Evolutionary conservation across 495 filamentous ascomycete species (phyloP), one percentile per base, ranked within the genome.

Genomic region (Penicillium roqueforti): DNA sequence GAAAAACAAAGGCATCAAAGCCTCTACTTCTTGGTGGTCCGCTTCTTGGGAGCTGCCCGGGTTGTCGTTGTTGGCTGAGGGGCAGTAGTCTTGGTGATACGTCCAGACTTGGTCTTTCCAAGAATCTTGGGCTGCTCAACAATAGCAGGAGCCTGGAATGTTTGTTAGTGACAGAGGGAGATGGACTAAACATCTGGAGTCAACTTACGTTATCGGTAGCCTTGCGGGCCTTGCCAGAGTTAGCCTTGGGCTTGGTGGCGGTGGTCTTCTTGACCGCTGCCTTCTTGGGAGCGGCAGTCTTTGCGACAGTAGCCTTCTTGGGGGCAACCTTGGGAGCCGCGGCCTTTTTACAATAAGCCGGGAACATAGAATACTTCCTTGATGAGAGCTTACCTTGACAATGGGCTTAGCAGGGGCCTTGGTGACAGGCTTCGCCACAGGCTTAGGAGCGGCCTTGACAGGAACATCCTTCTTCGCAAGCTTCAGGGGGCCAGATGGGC

Each of bases 401-500:
- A 70, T 57, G n/a, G 73, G 47, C 63, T 72, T 69, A 71, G 73
- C 75, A 79, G 81, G 68, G 76, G 82, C 52, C 62, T 73, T 68
- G 55, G 73, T 50, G 43, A 57, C 53, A 19, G 61, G 29, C 59
- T 62, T 67, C 42, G 80, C 68, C 25, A 75, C 78, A 37, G 82
- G 70, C 71, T 85, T 81, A 53, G 71, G 57, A 48, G 76, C 66
- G 48, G 76, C 63, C 47, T 79, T 59, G 41, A 29, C 52, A 9
- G 53, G 40, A 22, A 37, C 34, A 3, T 65, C 80, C 80, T 95
- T 95, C 84, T 95, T 96, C 26, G 87, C 88, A 40, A 99, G 87
- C 85, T 99, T 99, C 75, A 96, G 89, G 57, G 90, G 88, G 38
- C 93, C 93, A 42, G 93, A 97, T 49, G 89, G 79, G 60, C 92